Percentiles rank a stretch among this genome's conserved stretches.
These are phyloP conservation scores for Bimuria novae-zelandiae DNA, from an alignment of 2,329 filamentous ascomycete species.

Conservation along the genomic window DNA sequence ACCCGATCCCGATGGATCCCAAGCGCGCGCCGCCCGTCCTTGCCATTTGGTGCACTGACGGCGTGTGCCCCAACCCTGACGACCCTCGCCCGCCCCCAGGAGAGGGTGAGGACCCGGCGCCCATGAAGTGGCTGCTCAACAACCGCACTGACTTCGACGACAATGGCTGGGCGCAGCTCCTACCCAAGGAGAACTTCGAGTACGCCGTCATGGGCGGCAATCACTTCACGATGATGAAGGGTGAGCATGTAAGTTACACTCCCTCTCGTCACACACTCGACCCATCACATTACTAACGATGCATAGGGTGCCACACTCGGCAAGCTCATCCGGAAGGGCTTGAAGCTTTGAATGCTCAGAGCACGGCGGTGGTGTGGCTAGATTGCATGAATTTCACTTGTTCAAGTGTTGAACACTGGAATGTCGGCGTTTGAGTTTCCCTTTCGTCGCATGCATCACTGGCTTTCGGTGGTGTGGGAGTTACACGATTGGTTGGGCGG, in stretches of 20 bases:
- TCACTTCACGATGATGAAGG: constrained; percentile 79
- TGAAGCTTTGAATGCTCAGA: constrained; percentile 34
- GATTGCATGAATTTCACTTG: constrained; percentile 39
- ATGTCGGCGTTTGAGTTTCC: constrained; percentile 33
- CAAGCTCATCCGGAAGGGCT: constrained; percentile 51
- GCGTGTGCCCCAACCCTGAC: constrained; percentile 69
- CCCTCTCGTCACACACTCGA: not conserved
- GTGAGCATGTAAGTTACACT: constrained; percentile 50
- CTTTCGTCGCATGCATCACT: constrained; percentile 16
- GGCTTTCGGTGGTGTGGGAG: constrained; percentile 13
- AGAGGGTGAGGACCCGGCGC: constrained; percentile 58
- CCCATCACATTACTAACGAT: constrained; percentile 32
- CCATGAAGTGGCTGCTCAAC: constrained; percentile 70
- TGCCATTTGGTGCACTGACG: constrained; percentile 74
- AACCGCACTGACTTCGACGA: constrained; percentile 73
- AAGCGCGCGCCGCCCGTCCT: constrained; percentile 65
- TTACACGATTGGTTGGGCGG: constrained; percentile 6
- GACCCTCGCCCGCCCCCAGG: constrained; percentile 69
- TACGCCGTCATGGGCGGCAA: constrained; percentile 72
- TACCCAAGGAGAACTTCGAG: constrained; percentile 64
- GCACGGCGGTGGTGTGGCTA: constrained; percentile 6
- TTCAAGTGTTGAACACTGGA: constrained; percentile 41
- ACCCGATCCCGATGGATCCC: constrained; percentile 65
- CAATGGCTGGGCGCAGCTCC: constrained; percentile 71
- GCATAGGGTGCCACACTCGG: constrained; percentile 45